Conservation (phyloP, 768 basidiomycete genomes). For the Lanmaoa pseudosensibilis region DNA sequence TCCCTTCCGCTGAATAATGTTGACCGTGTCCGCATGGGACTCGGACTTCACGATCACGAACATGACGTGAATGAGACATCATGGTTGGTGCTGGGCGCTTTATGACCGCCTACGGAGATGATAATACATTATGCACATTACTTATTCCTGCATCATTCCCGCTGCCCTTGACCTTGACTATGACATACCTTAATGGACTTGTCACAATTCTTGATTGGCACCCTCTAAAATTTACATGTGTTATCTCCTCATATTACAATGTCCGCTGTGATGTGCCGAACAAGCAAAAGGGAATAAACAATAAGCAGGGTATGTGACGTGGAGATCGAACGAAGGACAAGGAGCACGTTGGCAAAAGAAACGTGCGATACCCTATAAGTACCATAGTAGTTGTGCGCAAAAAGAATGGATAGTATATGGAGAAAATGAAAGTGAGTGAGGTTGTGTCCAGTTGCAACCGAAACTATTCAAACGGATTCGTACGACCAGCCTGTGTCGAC, state of each 20-base stretch:
- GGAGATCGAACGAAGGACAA: constrained; percentile 9
- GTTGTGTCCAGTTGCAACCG: not conserved
- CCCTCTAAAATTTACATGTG: constrained; percentile 17
- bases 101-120: not conserved
- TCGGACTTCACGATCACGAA: not conserved
- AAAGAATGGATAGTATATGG: constrained; percentile 6
- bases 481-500: constrained; percentile 62
- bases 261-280: constrained; percentile 9
- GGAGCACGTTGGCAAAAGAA: not conserved
- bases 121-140: not conserved
- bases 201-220: not conserved
- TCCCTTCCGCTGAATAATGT: constrained; percentile 40
- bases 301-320: constrained; percentile 23
- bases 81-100: not conserved
- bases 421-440: constrained; percentile 3
- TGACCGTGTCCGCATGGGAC: constrained; percentile 11
- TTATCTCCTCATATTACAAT: constrained; percentile 14
- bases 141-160: not conserved
- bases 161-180: not conserved
- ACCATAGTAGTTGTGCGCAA: constrained; percentile 11
- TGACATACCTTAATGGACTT: not conserved
- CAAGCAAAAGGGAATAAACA: constrained; percentile 17
- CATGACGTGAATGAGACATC: not conserved
- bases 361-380: constrained; percentile 4
- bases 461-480: constrained; percentile 56